Percentiles rank a stretch among this genome's conserved stretches.
phyloP scores from a whole-genome alignment of 768 basidiomycete species.

The Rhizopogon salebrosus region DNA sequence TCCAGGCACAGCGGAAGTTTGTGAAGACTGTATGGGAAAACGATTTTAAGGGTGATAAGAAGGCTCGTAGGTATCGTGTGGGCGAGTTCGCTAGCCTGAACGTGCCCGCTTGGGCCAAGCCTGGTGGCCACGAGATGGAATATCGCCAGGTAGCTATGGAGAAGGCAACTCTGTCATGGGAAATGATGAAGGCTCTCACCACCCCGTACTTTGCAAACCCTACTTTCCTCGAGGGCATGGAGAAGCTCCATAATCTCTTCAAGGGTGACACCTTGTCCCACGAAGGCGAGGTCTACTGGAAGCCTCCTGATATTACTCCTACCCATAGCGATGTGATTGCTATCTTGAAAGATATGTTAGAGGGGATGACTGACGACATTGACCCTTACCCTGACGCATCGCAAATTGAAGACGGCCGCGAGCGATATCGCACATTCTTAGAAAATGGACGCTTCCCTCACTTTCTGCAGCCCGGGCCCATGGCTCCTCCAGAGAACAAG shows the following conservation, averaged over 20 bases:
- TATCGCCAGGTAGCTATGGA: not conserved
- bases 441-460: not conserved
- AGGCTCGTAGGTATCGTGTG: too few relatives aligned
- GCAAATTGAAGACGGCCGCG: too few relatives aligned
- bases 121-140: not conserved
- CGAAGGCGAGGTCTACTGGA: too few relatives aligned
- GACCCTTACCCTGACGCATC: too few relatives aligned
- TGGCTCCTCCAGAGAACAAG: too few relatives aligned
- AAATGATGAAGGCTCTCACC: not conserved
- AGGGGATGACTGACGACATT: not conserved
- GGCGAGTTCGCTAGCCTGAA: not conserved
- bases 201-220: not conserved
- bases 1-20: slow-evolving; percentile 1
- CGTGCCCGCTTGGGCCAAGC: not conserved
- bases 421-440: too few relatives aligned
- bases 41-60: too few relatives aligned
- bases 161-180: not conserved
- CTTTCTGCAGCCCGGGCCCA: slow-evolving; percentile 60
- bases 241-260: too few relatives aligned
- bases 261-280: too few relatives aligned
- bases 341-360: not conserved
- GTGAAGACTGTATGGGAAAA: not conserved
- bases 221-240: not conserved
- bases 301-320: not conserved
- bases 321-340: not conserved